These are phyloP conservation scores for Tolypocladium paradoxum DNA, from an alignment of 2,329 filamentous ascomycete species.

Conservation along the genomic window DNA sequence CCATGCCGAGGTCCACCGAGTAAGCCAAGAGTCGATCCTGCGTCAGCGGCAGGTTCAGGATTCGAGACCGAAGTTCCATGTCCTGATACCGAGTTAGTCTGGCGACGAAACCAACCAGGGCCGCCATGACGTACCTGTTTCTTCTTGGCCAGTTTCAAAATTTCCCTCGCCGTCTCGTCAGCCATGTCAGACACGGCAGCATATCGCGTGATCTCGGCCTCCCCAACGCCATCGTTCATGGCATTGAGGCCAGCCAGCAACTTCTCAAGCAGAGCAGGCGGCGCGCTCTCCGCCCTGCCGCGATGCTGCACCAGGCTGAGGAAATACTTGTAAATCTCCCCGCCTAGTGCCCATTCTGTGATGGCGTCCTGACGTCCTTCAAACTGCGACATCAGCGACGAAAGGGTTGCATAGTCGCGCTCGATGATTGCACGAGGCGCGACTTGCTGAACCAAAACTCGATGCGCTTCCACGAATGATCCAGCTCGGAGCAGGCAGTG, in stretches of 20 bases:
- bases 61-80: conserved; percentile 25
- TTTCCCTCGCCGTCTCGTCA: conserved; percentile 56
- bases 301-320: conserved; percentile 37
- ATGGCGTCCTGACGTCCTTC: conserved; percentile 50
- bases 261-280: conserved; percentile 40
- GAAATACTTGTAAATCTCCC: conserved; percentile 64
- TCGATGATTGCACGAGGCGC: conserved; percentile 76
- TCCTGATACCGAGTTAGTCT: conserved; percentile 14
- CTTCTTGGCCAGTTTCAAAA: conserved; percentile 43
- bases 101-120: conserved; percentile 4
- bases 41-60: conserved; percentile 55
- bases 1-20: conserved; percentile 57
- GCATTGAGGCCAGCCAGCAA: conserved; percentile 46
- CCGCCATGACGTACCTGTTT: conserved; percentile 38
- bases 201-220: conserved; percentile 39
- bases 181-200: conserved; percentile 80
- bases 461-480: conserved; percentile 71
- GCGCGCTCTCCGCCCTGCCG: conserved; percentile 27
- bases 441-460: conserved; percentile 68
- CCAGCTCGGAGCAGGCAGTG: conserved; percentile 69
- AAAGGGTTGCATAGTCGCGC: conserved; percentile 62
- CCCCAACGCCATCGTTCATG: conserved; percentile 34
- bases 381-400: conserved; percentile 62
- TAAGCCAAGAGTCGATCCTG: conserved; percentile 63
- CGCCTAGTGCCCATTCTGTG: conserved; percentile 66